A percentile compares a stretch with the other conserved stretches of the same genome.
Evolutionary conservation across 495 filamentous ascomycete genomes (phyloP).

Genomic region (Rostrohypoxylon terebratum): DNA sequence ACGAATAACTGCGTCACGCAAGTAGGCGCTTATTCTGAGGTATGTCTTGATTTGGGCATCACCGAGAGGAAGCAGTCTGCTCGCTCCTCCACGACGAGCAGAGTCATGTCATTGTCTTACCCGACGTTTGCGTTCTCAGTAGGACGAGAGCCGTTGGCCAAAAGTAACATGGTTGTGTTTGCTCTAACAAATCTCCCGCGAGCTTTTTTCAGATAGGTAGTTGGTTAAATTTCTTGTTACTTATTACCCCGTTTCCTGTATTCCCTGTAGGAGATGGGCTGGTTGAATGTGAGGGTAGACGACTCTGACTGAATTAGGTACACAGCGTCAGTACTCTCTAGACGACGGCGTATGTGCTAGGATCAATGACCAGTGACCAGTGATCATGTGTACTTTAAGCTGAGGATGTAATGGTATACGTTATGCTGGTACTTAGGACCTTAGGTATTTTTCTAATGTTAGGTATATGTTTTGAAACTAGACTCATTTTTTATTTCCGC

Average conservation of each 20-base stretch:
- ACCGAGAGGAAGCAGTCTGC: slow-evolving; percentile 2
- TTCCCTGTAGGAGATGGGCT: slow-evolving; percentile 16
- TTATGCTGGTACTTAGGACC: background rate
- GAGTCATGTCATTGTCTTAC: slow-evolving; percentile 45
- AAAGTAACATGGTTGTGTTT: slow-evolving; percentile 44
- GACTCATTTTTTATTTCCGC: background rate
- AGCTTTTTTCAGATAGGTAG: slow-evolving; percentile 7
- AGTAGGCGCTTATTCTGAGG: slow-evolving; percentile 27
- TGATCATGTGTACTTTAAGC: background rate
- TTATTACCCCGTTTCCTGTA: slow-evolving; percentile 18
- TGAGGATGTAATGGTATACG: background rate
- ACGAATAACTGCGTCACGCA: slow-evolving; percentile 44
- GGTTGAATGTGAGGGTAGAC: slow-evolving; percentile 4
- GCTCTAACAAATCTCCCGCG: slow-evolving; percentile 29
- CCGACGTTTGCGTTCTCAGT: slow-evolving; percentile 44
- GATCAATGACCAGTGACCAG: background rate
- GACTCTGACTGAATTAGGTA: slow-evolving; percentile 12
- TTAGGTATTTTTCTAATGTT: background rate
- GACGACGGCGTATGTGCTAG: background rate
- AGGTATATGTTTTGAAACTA: background rate
- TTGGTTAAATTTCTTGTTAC: slow-evolving; percentile 26
- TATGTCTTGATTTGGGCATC: slow-evolving; percentile 39
- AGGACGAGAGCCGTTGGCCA: slow-evolving; percentile 45
- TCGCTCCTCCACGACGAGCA: slow-evolving; percentile 18
- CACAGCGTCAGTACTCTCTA: slow-evolving; percentile 10